phyloP scores from a whole-genome alignment of 331 rosid genomes.

The Rhamnella rubrinervis region DNA sequence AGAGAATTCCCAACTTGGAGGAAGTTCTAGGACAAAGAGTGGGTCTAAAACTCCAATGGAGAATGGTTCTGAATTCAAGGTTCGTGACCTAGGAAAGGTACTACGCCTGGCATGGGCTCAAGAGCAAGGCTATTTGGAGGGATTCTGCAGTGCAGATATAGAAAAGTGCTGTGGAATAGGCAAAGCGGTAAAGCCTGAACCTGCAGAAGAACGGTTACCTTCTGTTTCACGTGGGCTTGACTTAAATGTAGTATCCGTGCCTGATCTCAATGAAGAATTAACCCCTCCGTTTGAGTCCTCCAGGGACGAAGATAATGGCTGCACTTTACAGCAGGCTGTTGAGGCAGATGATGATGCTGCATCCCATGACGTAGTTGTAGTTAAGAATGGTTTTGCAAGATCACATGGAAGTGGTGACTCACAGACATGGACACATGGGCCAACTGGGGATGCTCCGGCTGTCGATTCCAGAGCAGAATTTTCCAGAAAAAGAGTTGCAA shows the following conservation, averaged over 20 bases:
- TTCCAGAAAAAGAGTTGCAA: conserved; percentile 68
- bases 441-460: conserved; percentile 68
- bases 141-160: conserved; percentile 63
- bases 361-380: conserved; percentile 63
- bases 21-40: conserved; percentile 49
- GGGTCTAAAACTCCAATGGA: conserved; percentile 50
- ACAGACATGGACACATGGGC: conserved; percentile 74
- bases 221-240: conserved; percentile 72
- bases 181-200: conserved; percentile 55
- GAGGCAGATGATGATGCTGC: conserved; percentile 95
- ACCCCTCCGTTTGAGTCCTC: conserved; percentile 95
- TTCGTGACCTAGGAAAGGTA: conserved; percentile 86
- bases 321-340: conserved; percentile 87
- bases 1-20: conserved; percentile 42
- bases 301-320: conserved; percentile 88
- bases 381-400: conserved; percentile 66
- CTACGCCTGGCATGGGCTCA: conserved; percentile 83
- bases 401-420: conserved; percentile 95
- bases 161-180: conserved; percentile 68
- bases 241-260: conserved; percentile 82
- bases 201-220: conserved; percentile 58
- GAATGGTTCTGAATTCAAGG: conserved; percentile 72
- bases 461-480: conserved; percentile 71
- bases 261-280: conserved; percentile 93
- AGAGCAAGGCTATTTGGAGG: conserved; percentile 68